phyloP scores from a whole-genome alignment of 352 stramenopile species.

The Pythium aristosporum region DNA sequence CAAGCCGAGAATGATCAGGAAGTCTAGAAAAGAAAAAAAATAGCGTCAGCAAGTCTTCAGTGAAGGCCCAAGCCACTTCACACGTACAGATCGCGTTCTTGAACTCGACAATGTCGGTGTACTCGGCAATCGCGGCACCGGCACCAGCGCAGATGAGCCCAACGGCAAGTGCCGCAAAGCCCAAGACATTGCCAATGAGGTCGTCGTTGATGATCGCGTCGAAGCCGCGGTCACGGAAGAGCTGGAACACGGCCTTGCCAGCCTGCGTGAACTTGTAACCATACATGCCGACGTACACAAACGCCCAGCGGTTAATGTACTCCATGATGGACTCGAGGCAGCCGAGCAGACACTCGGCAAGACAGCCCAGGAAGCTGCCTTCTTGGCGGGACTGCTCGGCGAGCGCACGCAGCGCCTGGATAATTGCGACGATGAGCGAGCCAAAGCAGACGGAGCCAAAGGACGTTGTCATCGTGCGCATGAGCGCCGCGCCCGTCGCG shows the following conservation, averaged over 20 bases:
- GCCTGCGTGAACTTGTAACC: constrained; percentile 93
- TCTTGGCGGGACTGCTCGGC: constrained; percentile 71
- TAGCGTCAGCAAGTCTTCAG: not conserved
- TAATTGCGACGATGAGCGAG: constrained; percentile 91
- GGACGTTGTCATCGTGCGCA: constrained; percentile 87
- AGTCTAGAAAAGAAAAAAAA: constrained; percentile 35
- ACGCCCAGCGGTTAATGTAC: constrained; percentile 94
- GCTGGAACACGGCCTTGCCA: constrained; percentile 89
- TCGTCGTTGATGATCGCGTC: constrained; percentile 96
- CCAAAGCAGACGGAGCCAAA: constrained; percentile 96
- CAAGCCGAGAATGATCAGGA: constrained; percentile 84
- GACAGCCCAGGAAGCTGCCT: constrained; percentile 66
- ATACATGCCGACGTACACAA: constrained; percentile 93
- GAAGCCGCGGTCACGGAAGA: constrained; percentile 94
- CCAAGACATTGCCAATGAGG: constrained; percentile 91
- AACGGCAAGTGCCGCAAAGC: constrained; percentile 88
- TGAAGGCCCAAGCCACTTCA: not conserved
- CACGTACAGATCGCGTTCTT: constrained; percentile 64
- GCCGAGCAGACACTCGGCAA: constrained; percentile 81
- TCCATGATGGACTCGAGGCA: constrained; percentile 87
- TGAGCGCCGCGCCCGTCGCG: constrained; percentile 83
- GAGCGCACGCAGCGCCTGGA: constrained; percentile 87
- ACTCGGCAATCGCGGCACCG: constrained; percentile 53
- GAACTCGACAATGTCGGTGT: constrained; percentile 51
- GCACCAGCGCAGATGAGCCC: constrained; percentile 75